Evolutionary conservation across 345 rosid genomes (phyloP), one percentile per base, ranked within the genome.

Genomic region (Citrus mangshanensis): DNA sequence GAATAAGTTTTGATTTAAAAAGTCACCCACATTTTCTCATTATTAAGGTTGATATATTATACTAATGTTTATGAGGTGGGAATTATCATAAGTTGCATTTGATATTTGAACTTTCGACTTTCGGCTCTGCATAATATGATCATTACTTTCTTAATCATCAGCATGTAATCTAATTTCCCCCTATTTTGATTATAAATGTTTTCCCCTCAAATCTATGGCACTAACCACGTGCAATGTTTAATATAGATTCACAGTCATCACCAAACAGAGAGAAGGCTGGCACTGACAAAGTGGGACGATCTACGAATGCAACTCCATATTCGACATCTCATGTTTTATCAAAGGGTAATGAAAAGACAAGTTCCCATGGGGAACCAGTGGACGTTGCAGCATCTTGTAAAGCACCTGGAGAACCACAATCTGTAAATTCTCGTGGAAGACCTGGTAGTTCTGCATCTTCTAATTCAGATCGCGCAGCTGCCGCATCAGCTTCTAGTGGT

Each of bases 391-490:
- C 78, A 71, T 84, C 89, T 80, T 82, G 73, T 79, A 87, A 85
- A 76, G 78, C 75, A 76, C 84, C 70, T 66, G 80, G 81, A 60
- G 90, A 87, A 77, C 58, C 73, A 56, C 87, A 79, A 62, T 59
- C 89, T 62, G 77, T 77, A 46, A 89, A 80, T 78, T 80, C 89
- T 79, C 79, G 76, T 78, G 88, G 84, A 72, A 89, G 79, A 79
- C 84, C 93, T 84, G 82, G 86, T 81, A 89, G 90, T 82, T 91
- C 95, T 49, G 54, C 89, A 66, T 90, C 96, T 27, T 87, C 92
- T 72, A 84, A 76, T 82, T 92, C 91, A 78, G 98, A 91, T 59
- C 56, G 78, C 67, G 63, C 72, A 0, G 86, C 78, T 76, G 82
- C 85, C 78, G 77, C 80, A 32, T 80, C 88, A 70, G 86, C 89